Base-by-base conservation (phyloP, 371 early-diverging fungal genomes). In the Mortierella sp. region DNA sequence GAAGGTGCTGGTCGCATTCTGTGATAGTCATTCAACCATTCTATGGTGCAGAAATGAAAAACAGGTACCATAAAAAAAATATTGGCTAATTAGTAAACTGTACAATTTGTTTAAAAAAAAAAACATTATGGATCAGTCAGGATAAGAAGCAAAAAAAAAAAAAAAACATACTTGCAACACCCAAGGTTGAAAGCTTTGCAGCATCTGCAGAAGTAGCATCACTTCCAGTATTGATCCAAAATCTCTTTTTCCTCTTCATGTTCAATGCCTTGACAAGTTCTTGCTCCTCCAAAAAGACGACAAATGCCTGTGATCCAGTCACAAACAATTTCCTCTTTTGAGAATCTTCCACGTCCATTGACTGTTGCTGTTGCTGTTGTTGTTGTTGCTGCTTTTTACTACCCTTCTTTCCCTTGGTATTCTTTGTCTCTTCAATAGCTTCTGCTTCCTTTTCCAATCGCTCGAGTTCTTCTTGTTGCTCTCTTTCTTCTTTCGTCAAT, bases 231-330 rank as follows among this genome's bases (percentile, higher is more conserved):
- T 70, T 75, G 31, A 85, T 83, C 95, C 95, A 94, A 34, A 89
- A 83, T 35, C 89, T 76, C 64, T 86, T 86, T 35, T 91, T 86
- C 23, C 77, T 72, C 60, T 83, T 86, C 92, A 94, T 92, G 42
- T 79, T 77, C 68, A 95, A 58, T 0, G 88, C 93, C 34, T 85
- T 81, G 22, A 80, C 86, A 42, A 94, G 69, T 58, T 91, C 93
- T 10, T 89, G 89, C 15, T 83, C 84, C 47, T 91, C 89, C 61
- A 86, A 68, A 75, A 96, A 92, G 40, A 96, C 92, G 17, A 97
- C 88, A 79, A 94, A 94, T 5, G 95, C 95, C 56, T 85, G 86
- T 23, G 89, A 84, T 35, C 92, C 94, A 2, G 91, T 85, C 10
- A 76, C 71, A 31, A 87, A 80, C 29, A 84, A 17, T 40, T 45